Conservation (phyloP, 305 asterid genomes). For the Striga hermonthica region DNA sequence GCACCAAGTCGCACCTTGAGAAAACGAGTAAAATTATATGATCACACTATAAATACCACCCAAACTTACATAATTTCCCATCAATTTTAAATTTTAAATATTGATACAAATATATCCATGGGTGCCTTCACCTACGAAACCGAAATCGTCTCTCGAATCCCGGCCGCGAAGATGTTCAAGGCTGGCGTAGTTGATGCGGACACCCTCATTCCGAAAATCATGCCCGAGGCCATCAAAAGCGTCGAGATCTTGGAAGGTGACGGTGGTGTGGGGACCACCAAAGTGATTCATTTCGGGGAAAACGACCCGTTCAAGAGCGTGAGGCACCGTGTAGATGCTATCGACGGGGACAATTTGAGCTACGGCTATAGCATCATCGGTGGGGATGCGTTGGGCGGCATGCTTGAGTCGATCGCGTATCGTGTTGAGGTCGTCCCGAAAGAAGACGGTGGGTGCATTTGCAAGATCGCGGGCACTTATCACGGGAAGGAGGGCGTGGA, state of each 20-base stretch:
- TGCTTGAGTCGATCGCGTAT: constrained; percentile 41
- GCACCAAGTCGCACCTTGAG: too few relatives aligned
- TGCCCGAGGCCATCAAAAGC: constrained; percentile 21
- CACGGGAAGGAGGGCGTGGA: constrained; percentile 41
- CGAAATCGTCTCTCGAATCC: not conserved
- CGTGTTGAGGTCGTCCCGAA: constrained; percentile 38
- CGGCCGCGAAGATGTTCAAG: constrained; percentile 17
- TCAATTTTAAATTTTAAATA: too few relatives aligned
- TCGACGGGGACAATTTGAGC: constrained; percentile 40
- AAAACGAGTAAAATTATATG: too few relatives aligned
- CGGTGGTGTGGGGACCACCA: constrained; percentile 17
- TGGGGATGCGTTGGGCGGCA: constrained; percentile 44
- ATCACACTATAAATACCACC: too few relatives aligned
- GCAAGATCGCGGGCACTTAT: constrained; percentile 47
- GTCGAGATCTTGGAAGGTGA: constrained; percentile 20
- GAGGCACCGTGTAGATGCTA: constrained; percentile 46
- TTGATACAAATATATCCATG: constrained; percentile 13
- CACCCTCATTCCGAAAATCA: constrained; percentile 19
- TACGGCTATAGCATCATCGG: constrained; percentile 46
- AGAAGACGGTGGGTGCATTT: constrained; percentile 43
- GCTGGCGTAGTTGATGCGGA: constrained; percentile 9
- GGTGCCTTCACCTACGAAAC: constrained; percentile 1
- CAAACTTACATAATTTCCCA: too few relatives aligned
- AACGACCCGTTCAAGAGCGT: constrained; percentile 41
- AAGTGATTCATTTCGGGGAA: constrained; percentile 21